These are phyloP conservation scores for Penicillium sumatraense DNA, from an alignment of 2,329 filamentous ascomycete species.

Conservation along the genomic window DNA sequence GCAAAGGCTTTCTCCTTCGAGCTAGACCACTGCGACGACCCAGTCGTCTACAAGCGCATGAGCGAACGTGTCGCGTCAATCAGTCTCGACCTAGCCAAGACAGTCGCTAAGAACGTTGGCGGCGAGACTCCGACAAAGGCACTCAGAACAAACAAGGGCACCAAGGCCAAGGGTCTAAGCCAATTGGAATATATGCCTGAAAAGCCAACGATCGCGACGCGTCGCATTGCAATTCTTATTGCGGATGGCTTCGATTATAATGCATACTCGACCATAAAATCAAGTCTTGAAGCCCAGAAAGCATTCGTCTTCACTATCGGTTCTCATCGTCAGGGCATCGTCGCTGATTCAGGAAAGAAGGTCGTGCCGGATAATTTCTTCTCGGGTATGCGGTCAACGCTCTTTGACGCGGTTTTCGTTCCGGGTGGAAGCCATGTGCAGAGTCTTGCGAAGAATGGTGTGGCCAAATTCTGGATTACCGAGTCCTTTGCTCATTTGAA, in stretches of 20 bases:
- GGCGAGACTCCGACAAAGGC: conserved; percentile 61
- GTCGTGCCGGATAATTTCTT: conserved; percentile 76
- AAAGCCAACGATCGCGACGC: conserved; percentile 69
- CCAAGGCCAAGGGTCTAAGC: conserved; percentile 63
- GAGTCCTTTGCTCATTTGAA: conserved; percentile 85
- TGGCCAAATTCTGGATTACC: conserved; percentile 75
- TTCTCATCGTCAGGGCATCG: conserved; percentile 68
- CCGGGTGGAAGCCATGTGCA: conserved; percentile 69
- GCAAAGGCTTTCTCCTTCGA: conserved; percentile 45
- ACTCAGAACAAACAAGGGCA: conserved; percentile 66
- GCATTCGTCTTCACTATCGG: conserved; percentile 76
- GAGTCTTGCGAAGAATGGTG: conserved; percentile 70
- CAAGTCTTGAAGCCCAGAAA: conserved; percentile 63
- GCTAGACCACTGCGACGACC: conserved; percentile 68
- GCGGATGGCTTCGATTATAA: conserved; percentile 75
- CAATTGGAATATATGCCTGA: conserved; percentile 70
- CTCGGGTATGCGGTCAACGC: conserved; percentile 74
- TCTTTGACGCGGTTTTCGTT: conserved; percentile 80
- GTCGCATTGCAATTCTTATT: conserved; percentile 75
- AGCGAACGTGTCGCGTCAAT: conserved; percentile 71
- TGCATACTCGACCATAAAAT: conserved; percentile 68
- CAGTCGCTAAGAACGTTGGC: conserved; percentile 74
- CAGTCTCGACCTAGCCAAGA: conserved; percentile 69
- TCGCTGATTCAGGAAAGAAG: conserved; percentile 62
- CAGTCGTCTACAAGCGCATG: conserved; percentile 75